phyloP scores from a whole-genome alignment of 2,329 filamentous ascomycete genomes.

The Phaeosphaeria sp. region DNA sequence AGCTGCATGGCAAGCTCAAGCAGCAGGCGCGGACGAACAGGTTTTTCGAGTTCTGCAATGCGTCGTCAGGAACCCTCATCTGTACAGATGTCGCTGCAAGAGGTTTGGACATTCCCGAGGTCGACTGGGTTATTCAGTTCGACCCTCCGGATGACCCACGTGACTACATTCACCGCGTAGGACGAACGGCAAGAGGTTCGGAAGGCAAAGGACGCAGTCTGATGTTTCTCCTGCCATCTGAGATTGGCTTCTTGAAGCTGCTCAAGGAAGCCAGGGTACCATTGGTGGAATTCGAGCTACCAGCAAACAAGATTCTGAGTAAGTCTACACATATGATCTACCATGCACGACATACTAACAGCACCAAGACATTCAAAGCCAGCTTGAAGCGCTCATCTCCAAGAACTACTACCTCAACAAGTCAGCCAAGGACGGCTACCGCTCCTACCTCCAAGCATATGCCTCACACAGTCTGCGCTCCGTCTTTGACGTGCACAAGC shows the following conservation, averaged over 20 bases:
- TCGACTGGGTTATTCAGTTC: conserved; percentile 92
- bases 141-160: conserved; percentile 88
- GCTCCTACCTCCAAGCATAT: conserved; percentile 93
- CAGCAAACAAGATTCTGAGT: conserved; percentile 81
- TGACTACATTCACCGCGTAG: conserved; percentile 80
- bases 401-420: conserved; percentile 99
- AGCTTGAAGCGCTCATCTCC: conserved; percentile 90
- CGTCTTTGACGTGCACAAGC: conserved; percentile 84
- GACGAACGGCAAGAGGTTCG: conserved; percentile 86
- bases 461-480: conserved; percentile 82
- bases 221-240: conserved; percentile 90
- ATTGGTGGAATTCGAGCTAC: conserved; percentile 95
- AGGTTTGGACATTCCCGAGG: conserved; percentile 92
- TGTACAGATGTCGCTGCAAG: conserved; percentile 96
- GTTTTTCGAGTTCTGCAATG: conserved; percentile 95
- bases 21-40: conserved; percentile 99
- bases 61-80: conserved; percentile 84
- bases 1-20: conserved; percentile 91
- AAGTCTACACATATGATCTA: conserved; percentile 3
- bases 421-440: conserved; percentile 76
- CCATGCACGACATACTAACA: conserved; percentile 4
- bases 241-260: conserved; percentile 90
- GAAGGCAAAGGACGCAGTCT: conserved; percentile 85
- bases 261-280: conserved; percentile 91
- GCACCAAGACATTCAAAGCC: conserved; percentile 63